A percentile compares a stretch with the other conserved stretches of the same genome.
phyloP scores from a whole-genome alignment of 306 rosid genomes.

The Castanospermum australe region DNA sequence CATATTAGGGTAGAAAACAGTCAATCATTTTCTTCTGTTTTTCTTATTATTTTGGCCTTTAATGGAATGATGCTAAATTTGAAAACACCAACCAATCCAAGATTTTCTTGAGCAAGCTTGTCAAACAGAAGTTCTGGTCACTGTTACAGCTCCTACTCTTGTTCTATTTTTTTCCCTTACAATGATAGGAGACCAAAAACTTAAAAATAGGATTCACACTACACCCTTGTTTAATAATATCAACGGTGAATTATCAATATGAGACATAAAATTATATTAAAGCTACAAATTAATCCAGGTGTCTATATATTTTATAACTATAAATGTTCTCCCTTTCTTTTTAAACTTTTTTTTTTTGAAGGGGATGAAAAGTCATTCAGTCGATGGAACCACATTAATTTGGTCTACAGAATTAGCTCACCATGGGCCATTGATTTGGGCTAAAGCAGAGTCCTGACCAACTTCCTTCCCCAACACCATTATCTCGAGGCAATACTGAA shows the following conservation, averaged over 20 bases:
- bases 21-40: background rate
- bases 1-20: background rate
- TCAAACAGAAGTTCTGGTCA: background rate
- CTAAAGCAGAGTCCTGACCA: conserved; percentile 94
- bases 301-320: background rate
- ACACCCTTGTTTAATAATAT: background rate
- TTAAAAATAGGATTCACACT: background rate
- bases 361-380: background rate
- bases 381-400: background rate
- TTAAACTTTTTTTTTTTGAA: background rate
- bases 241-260: background rate
- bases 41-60: background rate
- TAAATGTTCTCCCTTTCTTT: background rate
- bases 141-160: background rate
- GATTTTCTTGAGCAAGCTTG: background rate
- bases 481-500: conserved; percentile 71
- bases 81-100: background rate
- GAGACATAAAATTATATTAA: background rate
- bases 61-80: background rate
- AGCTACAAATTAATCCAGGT: background rate
- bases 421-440: conserved; percentile 73
- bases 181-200: conserved; percentile 8
- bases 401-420: conserved; percentile 37
- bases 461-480: conserved; percentile 82
- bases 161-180: conserved; percentile 2